Evolutionary conservation across 495 filamentous ascomycete species (phyloP).

Genomic region (Cairneyella variabilis): DNA sequence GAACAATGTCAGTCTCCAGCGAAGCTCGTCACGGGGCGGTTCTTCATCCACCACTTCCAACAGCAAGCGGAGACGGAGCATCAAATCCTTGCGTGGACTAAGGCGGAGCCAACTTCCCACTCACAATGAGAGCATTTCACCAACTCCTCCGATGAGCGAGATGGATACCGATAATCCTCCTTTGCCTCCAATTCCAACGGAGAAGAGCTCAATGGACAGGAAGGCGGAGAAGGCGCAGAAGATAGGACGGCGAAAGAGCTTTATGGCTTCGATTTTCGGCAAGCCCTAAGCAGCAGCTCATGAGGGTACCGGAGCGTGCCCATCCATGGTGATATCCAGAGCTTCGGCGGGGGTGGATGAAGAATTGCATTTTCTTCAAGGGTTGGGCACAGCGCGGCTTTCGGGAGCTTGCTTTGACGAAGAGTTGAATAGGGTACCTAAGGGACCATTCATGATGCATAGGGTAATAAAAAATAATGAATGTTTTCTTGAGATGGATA

Average conservation of each 20-base stretch:
- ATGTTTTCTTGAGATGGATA: neutral
- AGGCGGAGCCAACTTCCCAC: constrained; percentile 9
- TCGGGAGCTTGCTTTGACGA: neutral
- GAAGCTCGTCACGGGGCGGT: constrained; percentile 3
- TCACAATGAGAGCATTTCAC: constrained; percentile 19
- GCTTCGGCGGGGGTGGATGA: neutral
- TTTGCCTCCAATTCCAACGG: constrained; percentile 18
- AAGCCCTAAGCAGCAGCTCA: no score
- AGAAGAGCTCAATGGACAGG: constrained; percentile 26
- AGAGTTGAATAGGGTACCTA: neutral
- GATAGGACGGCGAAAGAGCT: constrained; percentile 45
- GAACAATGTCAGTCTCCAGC: constrained; percentile 16
- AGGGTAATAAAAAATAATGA: neutral
- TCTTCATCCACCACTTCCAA: no score
- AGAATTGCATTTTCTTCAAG: neutral
- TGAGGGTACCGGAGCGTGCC: no score
- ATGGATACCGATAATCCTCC: constrained; percentile 14
- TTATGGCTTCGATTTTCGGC: constrained; percentile 44
- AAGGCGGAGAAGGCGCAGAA: constrained; percentile 35
- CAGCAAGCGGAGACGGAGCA: constrained; percentile 30
- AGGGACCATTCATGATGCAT: neutral
- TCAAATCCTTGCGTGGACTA: constrained; percentile 24
- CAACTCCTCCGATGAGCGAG: constrained; percentile 30
- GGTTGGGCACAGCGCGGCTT: constrained; percentile 9
- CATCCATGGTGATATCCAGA: no score